Evolutionary conservation across 108 stramenopile species (phyloP).

Genomic region (Skeletonema grethae): DNA sequence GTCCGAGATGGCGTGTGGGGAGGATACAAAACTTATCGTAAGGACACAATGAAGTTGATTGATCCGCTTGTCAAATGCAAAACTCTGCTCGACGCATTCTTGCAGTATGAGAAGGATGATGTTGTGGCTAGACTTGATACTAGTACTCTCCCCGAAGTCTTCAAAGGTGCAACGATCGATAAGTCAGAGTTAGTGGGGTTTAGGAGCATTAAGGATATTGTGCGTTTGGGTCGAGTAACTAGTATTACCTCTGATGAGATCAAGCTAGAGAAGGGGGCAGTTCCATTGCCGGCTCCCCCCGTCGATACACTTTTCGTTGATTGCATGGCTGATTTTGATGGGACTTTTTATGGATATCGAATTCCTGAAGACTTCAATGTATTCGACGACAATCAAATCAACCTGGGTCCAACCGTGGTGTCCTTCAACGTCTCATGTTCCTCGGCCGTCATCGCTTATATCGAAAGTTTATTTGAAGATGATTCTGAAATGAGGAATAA

Average conservation of each 20-base stretch:
- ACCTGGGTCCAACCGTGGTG: not conserved
- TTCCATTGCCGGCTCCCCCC: constrained; percentile 10
- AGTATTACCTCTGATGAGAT: constrained; percentile 5
- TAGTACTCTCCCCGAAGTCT: constrained; percentile 2
- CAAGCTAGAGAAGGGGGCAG: constrained; percentile 4
- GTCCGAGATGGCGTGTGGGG: constrained; percentile 12
- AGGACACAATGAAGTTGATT: not conserved
- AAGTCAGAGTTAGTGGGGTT: constrained; percentile 9
- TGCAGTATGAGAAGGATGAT: constrained; percentile 15
- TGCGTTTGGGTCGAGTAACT: constrained; percentile 7
- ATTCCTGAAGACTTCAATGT: not conserved
- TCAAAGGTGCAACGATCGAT: constrained; percentile 15
- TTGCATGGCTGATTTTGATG: constrained; percentile 13
- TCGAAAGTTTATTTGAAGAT: constrained; percentile 17
- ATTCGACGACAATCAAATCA: constrained; percentile 9
- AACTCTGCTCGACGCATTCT: not conserved
- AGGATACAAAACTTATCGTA: constrained; percentile 7
- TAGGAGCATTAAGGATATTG: constrained; percentile 13
- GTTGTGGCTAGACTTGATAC: constrained; percentile 12
- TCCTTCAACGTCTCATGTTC: constrained; percentile 5
- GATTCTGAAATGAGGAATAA: constrained; percentile 10
- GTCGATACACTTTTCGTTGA: constrained; percentile 14
- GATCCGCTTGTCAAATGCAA: constrained; percentile 12
- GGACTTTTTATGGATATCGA: constrained; percentile 6
- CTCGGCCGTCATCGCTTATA: constrained; percentile 12